Evolutionary conservation across 352 stramenopile species (phyloP).

Genomic region (Pythium pyrilobum): DNA sequence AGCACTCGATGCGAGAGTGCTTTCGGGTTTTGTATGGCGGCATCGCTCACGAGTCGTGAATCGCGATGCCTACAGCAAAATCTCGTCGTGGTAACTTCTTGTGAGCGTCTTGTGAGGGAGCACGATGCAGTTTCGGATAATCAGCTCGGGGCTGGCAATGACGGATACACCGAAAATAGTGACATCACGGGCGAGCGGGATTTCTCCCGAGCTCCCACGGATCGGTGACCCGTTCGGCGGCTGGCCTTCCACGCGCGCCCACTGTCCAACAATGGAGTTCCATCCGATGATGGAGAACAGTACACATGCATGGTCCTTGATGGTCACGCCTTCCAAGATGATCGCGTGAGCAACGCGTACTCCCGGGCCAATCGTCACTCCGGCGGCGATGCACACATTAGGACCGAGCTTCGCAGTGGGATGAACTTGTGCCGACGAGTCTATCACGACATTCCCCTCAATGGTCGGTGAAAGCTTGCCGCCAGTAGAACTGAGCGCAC

Average conservation of each 20-base stretch:
- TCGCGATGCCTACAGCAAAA: slow-evolving; percentile 87
- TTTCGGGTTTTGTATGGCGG: too few species aligned
- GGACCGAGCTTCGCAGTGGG: slow-evolving; percentile 82
- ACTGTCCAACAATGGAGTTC: slow-evolving; percentile 88
- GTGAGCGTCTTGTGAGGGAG: slow-evolving; percentile 85
- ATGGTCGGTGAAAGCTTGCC: slow-evolving; percentile 82
- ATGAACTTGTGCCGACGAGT: slow-evolving; percentile 72
- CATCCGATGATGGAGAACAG: slow-evolving; percentile 85
- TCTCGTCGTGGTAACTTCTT: slow-evolving; percentile 87
- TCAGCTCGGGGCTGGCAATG: slow-evolving; percentile 81
- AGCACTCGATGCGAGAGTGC: neutral
- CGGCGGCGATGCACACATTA: slow-evolving; percentile 82
- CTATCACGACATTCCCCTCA: slow-evolving; percentile 84
- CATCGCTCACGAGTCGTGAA: too few species aligned
- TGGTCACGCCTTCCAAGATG: slow-evolving; percentile 83
- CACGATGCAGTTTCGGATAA: slow-evolving; percentile 89
- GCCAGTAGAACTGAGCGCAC: slow-evolving; percentile 64
- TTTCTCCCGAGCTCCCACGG: slow-evolving; percentile 61
- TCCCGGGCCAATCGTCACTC: slow-evolving; percentile 76
- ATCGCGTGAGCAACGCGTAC: slow-evolving; percentile 85
- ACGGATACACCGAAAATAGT: slow-evolving; percentile 88
- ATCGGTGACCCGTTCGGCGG: slow-evolving; percentile 75
- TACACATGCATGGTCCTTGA: slow-evolving; percentile 86
- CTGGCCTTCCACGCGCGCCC: slow-evolving; percentile 79
- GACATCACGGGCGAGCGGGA: slow-evolving; percentile 77